phyloP scores from a whole-genome alignment of 257 asterid species.

The Cordia subcordata region DNA sequence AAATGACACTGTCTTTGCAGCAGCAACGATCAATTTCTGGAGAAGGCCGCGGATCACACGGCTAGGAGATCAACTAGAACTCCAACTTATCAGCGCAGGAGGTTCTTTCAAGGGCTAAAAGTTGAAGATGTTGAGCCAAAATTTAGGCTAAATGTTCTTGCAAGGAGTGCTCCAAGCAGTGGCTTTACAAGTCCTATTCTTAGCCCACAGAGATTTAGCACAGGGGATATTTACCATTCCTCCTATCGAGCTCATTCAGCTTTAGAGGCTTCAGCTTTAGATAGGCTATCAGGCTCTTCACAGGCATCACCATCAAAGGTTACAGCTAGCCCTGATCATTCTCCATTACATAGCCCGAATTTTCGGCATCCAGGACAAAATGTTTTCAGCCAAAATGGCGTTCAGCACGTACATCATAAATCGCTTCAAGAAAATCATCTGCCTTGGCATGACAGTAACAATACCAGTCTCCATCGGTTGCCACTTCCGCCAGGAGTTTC shows the following conservation, averaged over 20 bases:
- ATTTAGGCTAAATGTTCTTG: slow-evolving; percentile 36
- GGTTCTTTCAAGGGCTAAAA: slow-evolving; percentile 37
- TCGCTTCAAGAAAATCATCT: slow-evolving; percentile 39
- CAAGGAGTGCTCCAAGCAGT: slow-evolving; percentile 74
- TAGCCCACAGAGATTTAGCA: slow-evolving; percentile 58
- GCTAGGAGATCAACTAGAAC: slow-evolving; percentile 17
- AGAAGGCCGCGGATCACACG: slow-evolving; percentile 38
- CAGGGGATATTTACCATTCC: slow-evolving; percentile 39
- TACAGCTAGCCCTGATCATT: slow-evolving; percentile 35
- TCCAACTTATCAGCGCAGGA: slow-evolving; percentile 42
- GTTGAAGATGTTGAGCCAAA: slow-evolving; percentile 33
- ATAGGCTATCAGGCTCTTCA: slow-evolving; percentile 27
- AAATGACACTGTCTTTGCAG: slow-evolving; percentile 27
- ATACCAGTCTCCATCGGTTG: slow-evolving; percentile 49
- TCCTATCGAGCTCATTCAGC: slow-evolving; percentile 29
- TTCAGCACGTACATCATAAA: slow-evolving; percentile 29
- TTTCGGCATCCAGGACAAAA: slow-evolving; percentile 22
- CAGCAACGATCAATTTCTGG: slow-evolving; percentile 15
- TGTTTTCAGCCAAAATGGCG: slow-evolving; percentile 16
- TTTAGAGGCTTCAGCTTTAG: slow-evolving; percentile 25
- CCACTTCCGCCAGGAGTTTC: slow-evolving; percentile 72
- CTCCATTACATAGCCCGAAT: slow-evolving; percentile 49
- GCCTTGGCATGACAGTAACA: slow-evolving; percentile 33
- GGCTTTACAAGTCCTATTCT: slow-evolving; percentile 64
- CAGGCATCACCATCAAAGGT: slow-evolving; percentile 21